A percentile compares a stretch with the other conserved stretches of the same genome.
Evolutionary conservation across 176 grass and related monocot species (phyloP).

Genomic region (Miscanthus lutarioriparius): DNA sequence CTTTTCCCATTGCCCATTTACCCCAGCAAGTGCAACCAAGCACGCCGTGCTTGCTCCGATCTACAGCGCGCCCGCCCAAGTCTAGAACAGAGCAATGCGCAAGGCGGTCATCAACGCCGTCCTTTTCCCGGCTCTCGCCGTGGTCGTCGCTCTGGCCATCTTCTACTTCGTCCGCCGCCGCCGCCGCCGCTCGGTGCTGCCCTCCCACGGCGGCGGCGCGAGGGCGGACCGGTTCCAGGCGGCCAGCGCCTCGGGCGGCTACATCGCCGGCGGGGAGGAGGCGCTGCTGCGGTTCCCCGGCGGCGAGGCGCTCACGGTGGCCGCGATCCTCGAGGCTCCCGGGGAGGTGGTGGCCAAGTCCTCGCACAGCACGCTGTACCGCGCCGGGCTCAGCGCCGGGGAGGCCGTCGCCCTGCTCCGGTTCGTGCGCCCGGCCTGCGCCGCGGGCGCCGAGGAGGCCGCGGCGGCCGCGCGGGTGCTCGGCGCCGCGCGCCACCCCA

Average conservation of each 20-base stretch:
- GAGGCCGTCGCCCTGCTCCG: constrained; percentile 64
- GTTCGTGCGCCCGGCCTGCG: constrained; percentile 70
- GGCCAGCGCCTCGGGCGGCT: constrained; percentile 3
- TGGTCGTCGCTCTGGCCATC: constrained; percentile 31
- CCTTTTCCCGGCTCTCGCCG: constrained; percentile 40
- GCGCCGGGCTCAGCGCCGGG: constrained; percentile 59
- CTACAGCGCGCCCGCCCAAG: background rate
- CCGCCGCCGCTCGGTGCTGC: constrained; percentile 34
- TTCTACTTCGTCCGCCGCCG: constrained; percentile 47
- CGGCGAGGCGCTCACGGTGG: constrained; percentile 74
- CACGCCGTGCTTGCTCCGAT: constrained; percentile 5
- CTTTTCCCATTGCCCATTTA: constrained; percentile 1
- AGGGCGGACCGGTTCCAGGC: constrained; percentile 45
- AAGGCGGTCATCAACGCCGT: constrained; percentile 39
- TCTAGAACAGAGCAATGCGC: constrained; percentile 39
- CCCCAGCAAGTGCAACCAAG: background rate
- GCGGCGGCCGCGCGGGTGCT: constrained; percentile 47
- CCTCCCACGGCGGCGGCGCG: constrained; percentile 32
- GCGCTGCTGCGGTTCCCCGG: constrained; percentile 69
- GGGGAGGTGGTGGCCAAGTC: constrained; percentile 94
- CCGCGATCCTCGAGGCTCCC: constrained; percentile 80
- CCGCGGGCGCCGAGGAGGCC: constrained; percentile 55
- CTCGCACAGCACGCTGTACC: constrained; percentile 77
- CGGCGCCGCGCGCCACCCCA: constrained; percentile 62
- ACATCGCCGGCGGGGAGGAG: constrained; percentile 50